Conservation (phyloP, 2,329 filamentous ascomycete genomes). For the Diaporthe sp. region DNA sequence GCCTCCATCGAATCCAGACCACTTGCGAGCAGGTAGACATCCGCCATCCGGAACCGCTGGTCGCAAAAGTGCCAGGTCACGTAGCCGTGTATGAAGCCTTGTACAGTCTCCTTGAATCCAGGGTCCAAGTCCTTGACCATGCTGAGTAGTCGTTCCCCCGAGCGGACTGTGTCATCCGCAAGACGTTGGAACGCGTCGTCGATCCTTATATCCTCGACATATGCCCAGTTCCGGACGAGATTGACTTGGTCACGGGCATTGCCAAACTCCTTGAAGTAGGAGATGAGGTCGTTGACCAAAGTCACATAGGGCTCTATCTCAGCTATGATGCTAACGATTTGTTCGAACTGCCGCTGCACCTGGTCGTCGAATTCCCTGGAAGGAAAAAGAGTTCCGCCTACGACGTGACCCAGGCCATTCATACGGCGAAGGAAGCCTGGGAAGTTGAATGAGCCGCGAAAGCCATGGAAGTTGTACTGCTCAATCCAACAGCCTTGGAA, state of each 20-base stretch:
- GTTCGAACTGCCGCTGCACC: neutral
- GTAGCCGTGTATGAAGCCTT: neutral
- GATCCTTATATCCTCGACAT: neutral
- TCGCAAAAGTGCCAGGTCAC: conserved; percentile 2
- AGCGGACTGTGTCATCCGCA: neutral
- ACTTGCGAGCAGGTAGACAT: neutral
- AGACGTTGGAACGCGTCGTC: neutral
- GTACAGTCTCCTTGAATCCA: neutral
- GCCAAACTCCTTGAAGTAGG: neutral
- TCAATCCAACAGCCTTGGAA: neutral
- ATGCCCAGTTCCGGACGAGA: neutral
- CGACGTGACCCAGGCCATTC: neutral
- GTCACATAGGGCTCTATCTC: neutral
- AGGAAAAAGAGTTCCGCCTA: neutral
- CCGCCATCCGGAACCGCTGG: neutral
- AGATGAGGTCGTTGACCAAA: neutral
- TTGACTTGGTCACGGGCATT: neutral
- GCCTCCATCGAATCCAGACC: neutral
- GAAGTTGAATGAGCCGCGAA: neutral
- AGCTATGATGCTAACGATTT: neutral
- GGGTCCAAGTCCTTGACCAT: neutral
- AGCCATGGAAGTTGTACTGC: neutral
- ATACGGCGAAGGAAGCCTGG: neutral
- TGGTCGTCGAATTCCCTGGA: neutral
- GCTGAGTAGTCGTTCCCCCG: neutral